Base-by-base conservation (phyloP, 1,139 yeast genomes). In the Suhomyces panamericanus region DNA sequence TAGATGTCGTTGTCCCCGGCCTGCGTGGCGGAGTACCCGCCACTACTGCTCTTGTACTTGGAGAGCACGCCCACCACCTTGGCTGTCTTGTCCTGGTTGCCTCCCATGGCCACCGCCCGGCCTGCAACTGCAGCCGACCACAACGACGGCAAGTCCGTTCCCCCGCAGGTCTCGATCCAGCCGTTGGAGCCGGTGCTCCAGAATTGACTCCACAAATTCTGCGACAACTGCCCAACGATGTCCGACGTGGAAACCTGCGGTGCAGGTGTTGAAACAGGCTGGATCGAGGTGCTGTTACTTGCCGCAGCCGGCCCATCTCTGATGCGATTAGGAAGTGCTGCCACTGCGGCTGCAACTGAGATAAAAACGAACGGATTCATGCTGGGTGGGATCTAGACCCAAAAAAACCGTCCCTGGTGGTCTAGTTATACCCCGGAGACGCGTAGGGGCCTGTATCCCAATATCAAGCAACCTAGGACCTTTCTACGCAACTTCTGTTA, bases 1-100 rank as follows among this genome's bases (percentile, higher is more conserved):
- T 69, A 69, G 16, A 69, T 57, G 39, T 68, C 71, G 12, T 48
- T 50, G 44, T 62, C 59, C 16, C 57, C 58, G 3, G 61, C 66
- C 7, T 63, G 64, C n/a, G 64, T 50, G 1, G 74, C 68, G n/a
- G 69, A 62, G 44, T 53, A 69, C 2, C 64, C 73, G 5, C 63
- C 66, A 3, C 41, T 24, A 4, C 42, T 9, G 36, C 51, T 54
- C 35, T 49, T 46, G 43, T 55, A 50, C 9, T 40, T 32, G 8
- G 22, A 12, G 16, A 53, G 34, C 11, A 44, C 41, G 2, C 32
- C 10, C 14, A 46, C 22, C 3, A 45, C 44, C n/a, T 43, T 24
- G 9, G 27, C 20, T 8, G 44, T 41, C n/a, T 46, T 43, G 20
- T 16, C 15, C 4, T 13, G 17, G 16, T 47, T 43, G 10, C 43